phyloP scores from a whole-genome alignment of 2,329 filamentous ascomycete genomes.

The Coleophoma eucalyptorum region DNA sequence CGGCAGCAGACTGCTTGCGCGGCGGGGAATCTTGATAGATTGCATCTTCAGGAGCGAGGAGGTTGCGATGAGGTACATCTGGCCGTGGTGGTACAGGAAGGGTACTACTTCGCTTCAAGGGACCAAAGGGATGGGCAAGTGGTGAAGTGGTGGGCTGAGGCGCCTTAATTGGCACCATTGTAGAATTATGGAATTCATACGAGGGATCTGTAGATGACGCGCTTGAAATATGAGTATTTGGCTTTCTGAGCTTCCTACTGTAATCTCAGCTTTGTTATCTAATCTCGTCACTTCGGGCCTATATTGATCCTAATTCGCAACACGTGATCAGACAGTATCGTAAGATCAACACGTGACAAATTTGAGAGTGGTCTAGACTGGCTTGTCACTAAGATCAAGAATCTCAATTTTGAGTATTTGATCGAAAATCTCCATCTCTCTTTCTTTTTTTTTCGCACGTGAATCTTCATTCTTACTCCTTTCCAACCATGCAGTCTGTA shows the following conservation, averaged over 20 bases:
- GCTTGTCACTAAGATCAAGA: no score
- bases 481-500: no score
- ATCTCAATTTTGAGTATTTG: no score
- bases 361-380: no score
- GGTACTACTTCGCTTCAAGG: constrained; percentile 20
- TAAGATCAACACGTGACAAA: no score
- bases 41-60: constrained; percentile 81
- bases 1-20: constrained; percentile 37
- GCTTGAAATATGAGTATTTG: neutral
- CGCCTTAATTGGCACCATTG: constrained; percentile 26
- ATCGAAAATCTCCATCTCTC: no score
- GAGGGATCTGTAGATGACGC: neutral
- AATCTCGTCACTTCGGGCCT: neutral
- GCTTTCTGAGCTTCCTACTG: no score
- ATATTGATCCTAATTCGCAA: constrained; percentile 4
- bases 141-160: constrained; percentile 11
- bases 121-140: constrained; percentile 13
- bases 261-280: constrained; percentile 6
- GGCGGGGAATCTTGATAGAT: constrained; percentile 63
- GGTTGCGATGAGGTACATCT: constrained; percentile 49
- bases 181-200: no score
- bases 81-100: constrained; percentile 10
- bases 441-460: no score
- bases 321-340: no score
- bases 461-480: no score